Evolutionary conservation across 2,329 filamentous ascomycete genomes (phyloP).

Genomic region (Pseudogymnoascus sp.): DNA sequence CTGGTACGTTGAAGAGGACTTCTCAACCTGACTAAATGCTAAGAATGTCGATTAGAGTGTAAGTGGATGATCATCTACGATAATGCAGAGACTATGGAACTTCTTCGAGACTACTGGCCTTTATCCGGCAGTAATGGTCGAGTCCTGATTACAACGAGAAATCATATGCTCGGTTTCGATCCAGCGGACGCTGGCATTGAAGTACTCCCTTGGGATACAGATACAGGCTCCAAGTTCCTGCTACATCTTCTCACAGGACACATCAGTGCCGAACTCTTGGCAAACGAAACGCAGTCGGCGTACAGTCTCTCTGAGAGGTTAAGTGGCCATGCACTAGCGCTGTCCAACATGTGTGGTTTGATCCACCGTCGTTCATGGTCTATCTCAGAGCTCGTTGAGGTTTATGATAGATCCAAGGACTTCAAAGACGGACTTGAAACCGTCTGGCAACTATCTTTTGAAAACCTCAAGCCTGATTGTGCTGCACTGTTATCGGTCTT

Average conservation of each 20-base stretch:
- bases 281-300: not conserved
- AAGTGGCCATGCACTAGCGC: not conserved
- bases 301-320: not conserved
- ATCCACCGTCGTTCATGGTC: not conserved
- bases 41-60: constrained; percentile 9
- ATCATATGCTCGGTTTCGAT: constrained; percentile 14
- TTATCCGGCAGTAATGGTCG: constrained; percentile 7
- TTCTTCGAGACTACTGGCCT: constrained; percentile 13
- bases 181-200: constrained; percentile 11
- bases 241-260: not conserved
- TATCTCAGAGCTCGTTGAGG: not conserved
- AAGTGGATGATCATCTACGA: constrained; percentile 16
- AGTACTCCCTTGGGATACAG: constrained; percentile 13
- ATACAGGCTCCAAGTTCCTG: constrained; percentile 22
- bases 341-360: not conserved
- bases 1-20: constrained; percentile 7
- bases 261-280: not conserved
- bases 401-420: not conserved
- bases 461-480: not conserved
- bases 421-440: not conserved
- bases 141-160: constrained; percentile 16
- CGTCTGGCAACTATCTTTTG: not conserved
- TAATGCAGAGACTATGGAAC: constrained; percentile 12
- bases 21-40: not conserved
- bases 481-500: not conserved